Conservation (phyloP, 495 filamentous ascomycete genomes). For the Penicillium lividum region DNA sequence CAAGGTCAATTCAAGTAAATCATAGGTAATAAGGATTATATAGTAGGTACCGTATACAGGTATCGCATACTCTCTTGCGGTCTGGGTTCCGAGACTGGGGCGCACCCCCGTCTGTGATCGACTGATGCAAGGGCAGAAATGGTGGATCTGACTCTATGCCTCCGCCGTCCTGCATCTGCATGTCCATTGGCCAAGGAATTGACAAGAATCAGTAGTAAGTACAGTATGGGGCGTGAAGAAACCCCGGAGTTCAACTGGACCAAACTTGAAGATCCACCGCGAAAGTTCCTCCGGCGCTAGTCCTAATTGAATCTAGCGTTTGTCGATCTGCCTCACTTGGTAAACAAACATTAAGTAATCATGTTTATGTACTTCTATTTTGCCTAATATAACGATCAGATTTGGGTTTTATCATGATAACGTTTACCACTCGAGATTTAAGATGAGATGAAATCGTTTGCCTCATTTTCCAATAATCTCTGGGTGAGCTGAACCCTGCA, state of each 20-base stretch:
- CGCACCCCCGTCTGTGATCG: background rate
- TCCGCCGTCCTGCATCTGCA: background rate
- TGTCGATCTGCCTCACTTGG: background rate
- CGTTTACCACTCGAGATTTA: too few relatives aligned
- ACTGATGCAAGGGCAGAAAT: background rate
- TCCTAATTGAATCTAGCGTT: background rate
- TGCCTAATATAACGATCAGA: too few relatives aligned
- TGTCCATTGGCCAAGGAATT: background rate
- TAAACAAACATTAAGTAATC: background rate
- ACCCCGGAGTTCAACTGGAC: background rate
- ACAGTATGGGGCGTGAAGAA: background rate
- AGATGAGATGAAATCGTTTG: too few relatives aligned
- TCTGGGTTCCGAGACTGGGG: background rate
- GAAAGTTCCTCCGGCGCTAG: background rate
- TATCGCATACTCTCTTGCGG: constrained; percentile 18
- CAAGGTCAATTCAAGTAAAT: background rate
- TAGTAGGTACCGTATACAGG: constrained; percentile 14
- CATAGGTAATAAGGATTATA: background rate
- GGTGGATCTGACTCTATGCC: background rate
- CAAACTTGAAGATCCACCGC: background rate
- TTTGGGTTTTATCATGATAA: too few relatives aligned
- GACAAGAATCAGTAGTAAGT: background rate
- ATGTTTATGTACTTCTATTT: too few relatives aligned
- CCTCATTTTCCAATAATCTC: too few relatives aligned
- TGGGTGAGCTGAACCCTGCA: too few relatives aligned